Evolutionary conservation across 1,139 yeast species (phyloP), one percentile per base, ranked within the genome.

Genomic region (Diutina mesorugosa): DNA sequence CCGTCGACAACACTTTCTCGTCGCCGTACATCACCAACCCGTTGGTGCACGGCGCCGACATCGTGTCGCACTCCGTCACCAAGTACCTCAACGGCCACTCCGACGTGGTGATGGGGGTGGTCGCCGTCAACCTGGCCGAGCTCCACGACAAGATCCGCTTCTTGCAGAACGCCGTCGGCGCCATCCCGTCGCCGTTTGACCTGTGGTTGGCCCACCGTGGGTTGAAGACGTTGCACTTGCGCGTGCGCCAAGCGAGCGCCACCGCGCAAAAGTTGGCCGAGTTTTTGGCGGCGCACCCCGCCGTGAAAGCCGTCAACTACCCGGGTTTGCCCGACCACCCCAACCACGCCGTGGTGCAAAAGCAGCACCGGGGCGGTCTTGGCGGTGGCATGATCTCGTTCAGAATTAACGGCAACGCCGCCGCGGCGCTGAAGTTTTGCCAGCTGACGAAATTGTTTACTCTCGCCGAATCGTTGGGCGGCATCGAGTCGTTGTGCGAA

Each of bases 361-460:
- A 73, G 63, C 96, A 89, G 73, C 96, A 89, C 76, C 83, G 95
- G 69, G 85, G 87, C 62, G 88, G 85, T 56, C 80, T 88, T 63
- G 96, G 96, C 60, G 96, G 96, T 67, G 96, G 96, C 70, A 89
- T 89, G 90, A 81, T 89, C 66, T 87, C 95, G 3, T 88, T 89
- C 80, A 81, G 96, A 76, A 81, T 89, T 70, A 77, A 79, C 63
- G 96, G 96, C 57, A 95, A 93, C 64, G 87, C 88, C 58, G 77
- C 74, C 59, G 90, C 84, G 58, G 96, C 96, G 58, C 72, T 87
- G 60, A 75, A 76, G 62, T 87, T 89, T 76, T 82, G 93, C 60
- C 83, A 88, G 55, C 68, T 83, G 55, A 87, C 95, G 62, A 81
- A 85, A 72, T 71, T 87, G 61, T 89, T 89, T 77, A 85, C 95